A percentile compares a stretch with the other conserved stretches of the same genome.
Conservation (phyloP, 2,329 filamentous ascomycete species). For the Trichoderma polysporum region DNA sequence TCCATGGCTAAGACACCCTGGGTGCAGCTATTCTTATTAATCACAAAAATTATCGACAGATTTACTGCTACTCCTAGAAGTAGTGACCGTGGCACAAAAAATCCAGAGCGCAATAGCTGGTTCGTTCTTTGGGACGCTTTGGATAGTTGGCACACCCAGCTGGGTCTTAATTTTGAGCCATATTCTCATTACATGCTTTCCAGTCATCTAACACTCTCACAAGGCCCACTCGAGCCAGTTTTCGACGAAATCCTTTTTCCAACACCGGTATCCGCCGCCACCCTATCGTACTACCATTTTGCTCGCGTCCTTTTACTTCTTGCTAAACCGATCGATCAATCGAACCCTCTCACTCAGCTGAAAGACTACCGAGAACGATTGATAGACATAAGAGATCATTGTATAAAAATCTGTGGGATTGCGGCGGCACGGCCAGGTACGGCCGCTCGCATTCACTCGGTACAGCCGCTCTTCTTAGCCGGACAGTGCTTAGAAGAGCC, state of each 20-base stretch:
- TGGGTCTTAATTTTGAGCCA: neutral
- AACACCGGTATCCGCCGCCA: neutral
- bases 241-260: slow-evolving; percentile 2
- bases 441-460: neutral
- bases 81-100: neutral
- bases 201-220: slow-evolving; percentile 1
- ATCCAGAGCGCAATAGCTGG: neutral
- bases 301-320: slow-evolving; percentile 5
- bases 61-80: neutral
- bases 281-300: slow-evolving; percentile 3
- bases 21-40: neutral
- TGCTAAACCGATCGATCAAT: slow-evolving; percentile 2
- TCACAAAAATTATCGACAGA: neutral
- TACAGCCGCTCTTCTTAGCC: slow-evolving; percentile 2
- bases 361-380: neutral
- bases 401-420: slow-evolving; percentile 1
- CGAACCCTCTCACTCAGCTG: neutral
- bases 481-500: slow-evolving; percentile 10
- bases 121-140: neutral
- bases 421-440: neutral
- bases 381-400: neutral
- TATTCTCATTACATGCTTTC: slow-evolving; percentile 10
- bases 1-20: neutral
- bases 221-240: neutral
- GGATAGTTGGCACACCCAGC: neutral